Conservation (phyloP, 768 basidiomycete genomes). For the Suillus subalutaceus region DNA sequence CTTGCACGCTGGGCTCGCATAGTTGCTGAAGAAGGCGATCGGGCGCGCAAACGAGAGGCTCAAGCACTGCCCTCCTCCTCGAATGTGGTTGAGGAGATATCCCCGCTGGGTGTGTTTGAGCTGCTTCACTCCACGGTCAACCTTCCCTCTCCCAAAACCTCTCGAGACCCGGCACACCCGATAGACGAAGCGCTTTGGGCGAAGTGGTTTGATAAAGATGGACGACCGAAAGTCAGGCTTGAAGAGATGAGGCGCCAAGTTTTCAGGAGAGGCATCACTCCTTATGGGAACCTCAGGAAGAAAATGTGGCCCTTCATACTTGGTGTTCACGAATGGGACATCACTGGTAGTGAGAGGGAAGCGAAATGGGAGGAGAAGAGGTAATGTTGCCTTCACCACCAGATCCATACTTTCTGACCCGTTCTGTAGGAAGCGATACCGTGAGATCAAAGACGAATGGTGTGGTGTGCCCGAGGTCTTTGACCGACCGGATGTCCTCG, state of each 20-base stretch:
- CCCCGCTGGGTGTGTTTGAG: constrained; percentile 87
- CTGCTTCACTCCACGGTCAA: constrained; percentile 78
- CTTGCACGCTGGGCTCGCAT: constrained; percentile 96
- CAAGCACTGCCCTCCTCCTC: constrained; percentile 59
- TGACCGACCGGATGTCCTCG: constrained; percentile 76
- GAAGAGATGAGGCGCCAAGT: constrained; percentile 78
- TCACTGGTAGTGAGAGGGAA: constrained; percentile 61
- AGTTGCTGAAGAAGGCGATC: constrained; percentile 97
- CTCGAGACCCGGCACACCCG: constrained; percentile 79
- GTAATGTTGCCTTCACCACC: constrained; percentile 38
- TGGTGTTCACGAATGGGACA: constrained; percentile 83
- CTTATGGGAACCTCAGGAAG: constrained; percentile 59
- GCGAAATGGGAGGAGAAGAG: constrained; percentile 64
- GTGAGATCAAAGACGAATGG: constrained; percentile 78
- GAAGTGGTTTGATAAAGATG: constrained; percentile 77
- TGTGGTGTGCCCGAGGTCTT: constrained; percentile 81
- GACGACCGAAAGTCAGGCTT: constrained; percentile 61
- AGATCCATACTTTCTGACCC: constrained; percentile 2
- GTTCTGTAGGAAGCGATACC: constrained; percentile 63
- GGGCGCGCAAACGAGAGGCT: constrained; percentile 80
- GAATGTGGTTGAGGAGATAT: constrained; percentile 60
- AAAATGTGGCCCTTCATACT: constrained; percentile 91
- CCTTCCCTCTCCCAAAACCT: constrained; percentile 79
- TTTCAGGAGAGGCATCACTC: constrained; percentile 72
- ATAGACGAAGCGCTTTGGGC: constrained; percentile 74